These are phyloP conservation scores for Skeletonema grethae DNA, from an alignment of 108 stramenopile genomes.

Conservation along the genomic window DNA sequence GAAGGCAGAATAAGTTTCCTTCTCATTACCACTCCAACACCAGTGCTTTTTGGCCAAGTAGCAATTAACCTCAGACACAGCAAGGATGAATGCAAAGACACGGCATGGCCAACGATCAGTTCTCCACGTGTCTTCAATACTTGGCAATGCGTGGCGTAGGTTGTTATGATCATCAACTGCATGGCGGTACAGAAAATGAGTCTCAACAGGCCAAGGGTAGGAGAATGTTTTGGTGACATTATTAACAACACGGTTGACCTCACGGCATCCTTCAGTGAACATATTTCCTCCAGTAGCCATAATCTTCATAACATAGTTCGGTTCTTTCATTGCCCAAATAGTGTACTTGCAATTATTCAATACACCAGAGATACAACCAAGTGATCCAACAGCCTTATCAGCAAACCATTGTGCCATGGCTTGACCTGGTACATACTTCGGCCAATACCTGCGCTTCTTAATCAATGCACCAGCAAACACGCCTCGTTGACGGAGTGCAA, in stretches of 20 bases:
- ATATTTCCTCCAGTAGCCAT: not conserved
- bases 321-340: slow-evolving; percentile 4
- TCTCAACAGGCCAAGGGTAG: not conserved
- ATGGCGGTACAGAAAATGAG: not conserved
- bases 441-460: slow-evolving; percentile 13
- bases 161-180: slow-evolving; percentile 3
- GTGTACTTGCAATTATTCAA: not conserved
- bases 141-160: not conserved
- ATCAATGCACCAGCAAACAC: slow-evolving; percentile 27
- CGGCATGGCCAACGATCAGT: slow-evolving; percentile 3
- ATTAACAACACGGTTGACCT: not conserved
- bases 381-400: not conserved
- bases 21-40: not conserved
- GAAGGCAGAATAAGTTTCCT: too few species aligned
- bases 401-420: not conserved
- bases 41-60: not conserved
- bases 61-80: slow-evolving; percentile 1
- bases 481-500: slow-evolving; percentile 28
- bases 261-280: slow-evolving; percentile 1
- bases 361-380: not conserved
- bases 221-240: not conserved
- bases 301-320: slow-evolving; percentile 6
- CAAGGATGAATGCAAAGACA: not conserved
- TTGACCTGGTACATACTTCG: not conserved
- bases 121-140: not conserved